phyloP scores from a whole-genome alignment of 345 rosid genomes.

The Durio zibethinus region DNA sequence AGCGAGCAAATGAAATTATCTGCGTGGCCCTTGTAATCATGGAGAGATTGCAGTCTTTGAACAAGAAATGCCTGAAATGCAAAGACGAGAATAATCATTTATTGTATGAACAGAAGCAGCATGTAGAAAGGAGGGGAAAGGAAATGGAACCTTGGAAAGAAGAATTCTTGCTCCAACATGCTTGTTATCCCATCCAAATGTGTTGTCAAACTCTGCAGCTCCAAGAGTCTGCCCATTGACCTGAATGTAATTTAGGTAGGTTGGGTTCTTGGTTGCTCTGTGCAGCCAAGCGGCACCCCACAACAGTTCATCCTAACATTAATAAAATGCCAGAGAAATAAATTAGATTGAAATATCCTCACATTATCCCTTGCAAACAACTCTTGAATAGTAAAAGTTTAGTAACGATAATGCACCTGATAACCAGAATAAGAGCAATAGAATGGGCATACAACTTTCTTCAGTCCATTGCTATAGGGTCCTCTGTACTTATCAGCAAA shows the following conservation, averaged over 20 bases:
- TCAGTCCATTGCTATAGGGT: constrained; percentile 54
- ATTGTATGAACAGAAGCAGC: neutral
- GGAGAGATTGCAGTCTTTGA: constrained; percentile 66
- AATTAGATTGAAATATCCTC: neutral
- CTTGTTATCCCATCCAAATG: constrained; percentile 98
- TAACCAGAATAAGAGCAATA: constrained; percentile 71
- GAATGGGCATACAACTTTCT: constrained; percentile 57
- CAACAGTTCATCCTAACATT: constrained; percentile 71
- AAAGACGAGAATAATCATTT: neutral
- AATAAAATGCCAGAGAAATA: neutral
- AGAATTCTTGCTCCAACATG: constrained; percentile 88
- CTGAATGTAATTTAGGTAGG: constrained; percentile 68
- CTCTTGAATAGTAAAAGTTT: neutral
- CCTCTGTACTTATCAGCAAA: constrained; percentile 74
- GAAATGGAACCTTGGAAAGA: constrained; percentile 65
- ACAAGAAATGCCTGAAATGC: constrained; percentile 63
- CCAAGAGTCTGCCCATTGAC: constrained; percentile 79
- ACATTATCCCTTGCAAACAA: neutral
- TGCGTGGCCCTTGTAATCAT: constrained; percentile 92
- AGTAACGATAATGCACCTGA: constrained; percentile 31
- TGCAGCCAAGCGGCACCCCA: constrained; percentile 99
- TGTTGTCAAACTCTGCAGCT: constrained; percentile 75
- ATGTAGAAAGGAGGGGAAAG: neutral
- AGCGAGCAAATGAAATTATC: constrained; percentile 94
- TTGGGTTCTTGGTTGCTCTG: constrained; percentile 66